Evolutionary conservation across 1,284 basidiomycete species (phyloP).

Genomic region (Puccinia polysora): DNA sequence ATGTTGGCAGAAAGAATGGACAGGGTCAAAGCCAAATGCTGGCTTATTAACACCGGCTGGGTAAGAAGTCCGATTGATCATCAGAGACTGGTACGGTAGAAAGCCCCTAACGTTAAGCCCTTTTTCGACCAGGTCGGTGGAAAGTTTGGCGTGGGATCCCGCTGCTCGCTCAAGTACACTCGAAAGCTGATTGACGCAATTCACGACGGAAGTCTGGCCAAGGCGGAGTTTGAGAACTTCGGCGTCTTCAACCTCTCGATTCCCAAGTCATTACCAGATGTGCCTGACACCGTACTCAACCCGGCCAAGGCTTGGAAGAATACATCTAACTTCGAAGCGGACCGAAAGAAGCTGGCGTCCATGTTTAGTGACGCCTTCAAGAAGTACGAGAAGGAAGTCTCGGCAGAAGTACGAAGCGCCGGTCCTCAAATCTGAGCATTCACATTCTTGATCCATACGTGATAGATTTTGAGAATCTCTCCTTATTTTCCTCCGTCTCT

Average conservation of each 20-base stretch:
- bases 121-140: conserved; percentile 40
- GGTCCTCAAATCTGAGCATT: conserved; percentile 59
- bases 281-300: conserved; percentile 82
- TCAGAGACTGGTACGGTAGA: no score
- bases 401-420: conserved; percentile 68
- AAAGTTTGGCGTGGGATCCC: conserved; percentile 44
- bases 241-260: conserved; percentile 58
- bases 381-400: conserved; percentile 78
- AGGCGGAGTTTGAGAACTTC: conserved; percentile 81
- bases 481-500: no score
- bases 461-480: no score
- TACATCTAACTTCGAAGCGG: conserved; percentile 76
- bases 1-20: conserved; percentile 97
- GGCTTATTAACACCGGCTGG: conserved; percentile 99
- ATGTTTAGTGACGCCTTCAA: conserved; percentile 93
- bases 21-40: conserved; percentile 85
- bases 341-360: conserved; percentile 74
- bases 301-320: conserved; percentile 77
- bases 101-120: no score
- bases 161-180: conserved; percentile 61
- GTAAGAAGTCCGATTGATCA: conserved; percentile 61
- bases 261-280: conserved; percentile 72
- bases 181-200: conserved; percentile 94
- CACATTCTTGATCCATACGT: no score
- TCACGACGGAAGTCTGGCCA: conserved; percentile 82